Evolutionary conservation across 78 protist species (phyloP).

Genomic region (Cyanophora paradoxa): DNA sequence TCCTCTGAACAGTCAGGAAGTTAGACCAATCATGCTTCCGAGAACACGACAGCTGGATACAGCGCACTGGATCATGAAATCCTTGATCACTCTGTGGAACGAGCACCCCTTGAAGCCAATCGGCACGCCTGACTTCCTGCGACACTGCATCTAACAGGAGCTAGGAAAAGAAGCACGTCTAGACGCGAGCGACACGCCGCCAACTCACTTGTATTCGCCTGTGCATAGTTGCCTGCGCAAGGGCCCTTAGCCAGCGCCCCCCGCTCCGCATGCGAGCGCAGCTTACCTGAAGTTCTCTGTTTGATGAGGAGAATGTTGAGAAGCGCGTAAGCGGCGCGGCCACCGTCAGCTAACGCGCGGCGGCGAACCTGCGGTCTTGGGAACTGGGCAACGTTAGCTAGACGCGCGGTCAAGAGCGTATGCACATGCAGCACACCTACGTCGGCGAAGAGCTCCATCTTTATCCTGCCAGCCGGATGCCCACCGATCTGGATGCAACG

Average conservation of each 20-base stretch:
- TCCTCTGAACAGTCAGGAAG: too few relatives aligned
- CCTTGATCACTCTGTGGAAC: constrained; percentile 89
- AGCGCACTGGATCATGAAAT: constrained; percentile 93
- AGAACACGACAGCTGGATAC: too few relatives aligned
- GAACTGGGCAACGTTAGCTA: too few relatives aligned
- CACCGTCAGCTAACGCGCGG: too few relatives aligned
- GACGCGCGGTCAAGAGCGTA: too few relatives aligned
- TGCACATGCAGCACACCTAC: constrained; percentile 1
- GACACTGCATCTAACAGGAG: too few relatives aligned
- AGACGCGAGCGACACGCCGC: too few relatives aligned
- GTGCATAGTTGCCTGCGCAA: constrained; percentile 6
- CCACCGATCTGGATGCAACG: constrained; percentile 78
- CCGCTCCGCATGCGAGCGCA: neutral
- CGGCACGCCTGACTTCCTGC: constrained; percentile 50
- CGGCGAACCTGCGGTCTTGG: too few relatives aligned
- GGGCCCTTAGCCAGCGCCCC: neutral
- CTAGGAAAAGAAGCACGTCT: too few relatives aligned
- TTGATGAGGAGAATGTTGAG: neutral
- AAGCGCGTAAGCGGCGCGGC: too few relatives aligned
- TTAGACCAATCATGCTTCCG: too few relatives aligned
- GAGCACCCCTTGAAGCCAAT: constrained; percentile 77
- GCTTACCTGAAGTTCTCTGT: neutral
- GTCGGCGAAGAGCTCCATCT: constrained; percentile 86
- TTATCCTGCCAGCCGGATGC: constrained; percentile 70
- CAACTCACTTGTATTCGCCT: constrained; percentile 4